Conservation (phyloP, 208 protist species). For the Acanthamoeba rhysodes region DNA sequence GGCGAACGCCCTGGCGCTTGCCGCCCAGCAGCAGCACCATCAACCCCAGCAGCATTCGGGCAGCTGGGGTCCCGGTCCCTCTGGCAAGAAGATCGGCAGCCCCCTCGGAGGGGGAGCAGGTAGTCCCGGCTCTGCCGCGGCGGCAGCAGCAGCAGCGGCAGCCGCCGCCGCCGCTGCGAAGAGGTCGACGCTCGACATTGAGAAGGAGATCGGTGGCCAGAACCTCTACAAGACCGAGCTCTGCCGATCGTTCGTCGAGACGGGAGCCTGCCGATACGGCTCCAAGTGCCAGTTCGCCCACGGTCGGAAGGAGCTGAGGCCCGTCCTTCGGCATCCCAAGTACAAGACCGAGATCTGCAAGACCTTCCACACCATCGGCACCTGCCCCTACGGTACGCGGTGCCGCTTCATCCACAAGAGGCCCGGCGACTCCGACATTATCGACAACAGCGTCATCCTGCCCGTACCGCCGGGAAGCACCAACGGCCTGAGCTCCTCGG, state of each 20-base stretch:
- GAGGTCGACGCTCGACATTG: constrained; percentile 46
- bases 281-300: constrained; percentile 91
- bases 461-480: neutral
- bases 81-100: constrained; percentile 5
- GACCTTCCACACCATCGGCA: constrained; percentile 83
- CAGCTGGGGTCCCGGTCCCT: constrained; percentile 42
- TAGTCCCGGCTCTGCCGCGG: neutral
- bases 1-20: neutral
- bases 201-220: constrained; percentile 63
- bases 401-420: constrained; percentile 87
- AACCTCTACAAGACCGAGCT: constrained; percentile 89
- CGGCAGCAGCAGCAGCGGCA: neutral
- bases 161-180: neutral
- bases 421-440: constrained; percentile 24
- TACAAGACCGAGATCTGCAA: constrained; percentile 92
- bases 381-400: constrained; percentile 86
- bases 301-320: constrained; percentile 86
- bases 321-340: constrained; percentile 88
- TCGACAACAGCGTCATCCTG: constrained; percentile 63
- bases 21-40: neutral
- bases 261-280: constrained; percentile 88
- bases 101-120: neutral
- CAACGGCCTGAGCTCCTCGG: neutral
- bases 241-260: constrained; percentile 88
- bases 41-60: neutral